These are phyloP conservation scores for Nepenthes gracilis DNA, from an alignment of 148 eudicot species.

Conservation along the genomic window DNA sequence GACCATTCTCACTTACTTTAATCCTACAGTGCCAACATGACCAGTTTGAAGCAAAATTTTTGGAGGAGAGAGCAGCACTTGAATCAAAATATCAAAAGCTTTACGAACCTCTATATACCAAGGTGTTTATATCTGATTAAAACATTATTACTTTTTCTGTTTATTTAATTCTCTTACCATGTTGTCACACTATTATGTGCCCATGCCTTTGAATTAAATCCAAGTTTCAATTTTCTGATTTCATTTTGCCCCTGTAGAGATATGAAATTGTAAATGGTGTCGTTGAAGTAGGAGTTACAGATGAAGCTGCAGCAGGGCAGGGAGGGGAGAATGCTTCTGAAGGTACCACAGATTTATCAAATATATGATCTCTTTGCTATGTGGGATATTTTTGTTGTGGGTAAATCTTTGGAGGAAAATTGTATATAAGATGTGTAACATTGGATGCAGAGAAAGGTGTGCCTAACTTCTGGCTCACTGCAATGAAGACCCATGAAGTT, in stretches of 20 bases:
- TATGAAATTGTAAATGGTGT: constrained; percentile 24
- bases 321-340: constrained; percentile 29
- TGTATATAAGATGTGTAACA: background rate
- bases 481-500: constrained; percentile 48
- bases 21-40: constrained; percentile 61
- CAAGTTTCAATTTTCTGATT: too few relatives aligned
- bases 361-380: background rate
- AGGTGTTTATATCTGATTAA: constrained; percentile 23
- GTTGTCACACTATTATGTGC: too few relatives aligned
- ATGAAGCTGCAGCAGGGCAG: constrained; percentile 28
- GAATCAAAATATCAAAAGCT: constrained; percentile 90
- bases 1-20: background rate
- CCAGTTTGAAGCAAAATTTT: constrained; percentile 78
- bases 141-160: background rate
- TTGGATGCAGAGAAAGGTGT: constrained; percentile 48
- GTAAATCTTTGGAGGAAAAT: too few relatives aligned
- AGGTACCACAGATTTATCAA: constrained; percentile 21
- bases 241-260: constrained; percentile 13
- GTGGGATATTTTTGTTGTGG: background rate
- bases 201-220: too few relatives aligned
- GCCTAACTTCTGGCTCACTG: constrained; percentile 57
- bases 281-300: constrained; percentile 10
- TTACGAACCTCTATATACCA: constrained; percentile 67
- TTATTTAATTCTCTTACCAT: background rate
- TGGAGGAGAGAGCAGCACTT: constrained; percentile 82